Conservation (phyloP, 371 early-diverging fungal species). For the Sporodiniella umbellata region DNA sequence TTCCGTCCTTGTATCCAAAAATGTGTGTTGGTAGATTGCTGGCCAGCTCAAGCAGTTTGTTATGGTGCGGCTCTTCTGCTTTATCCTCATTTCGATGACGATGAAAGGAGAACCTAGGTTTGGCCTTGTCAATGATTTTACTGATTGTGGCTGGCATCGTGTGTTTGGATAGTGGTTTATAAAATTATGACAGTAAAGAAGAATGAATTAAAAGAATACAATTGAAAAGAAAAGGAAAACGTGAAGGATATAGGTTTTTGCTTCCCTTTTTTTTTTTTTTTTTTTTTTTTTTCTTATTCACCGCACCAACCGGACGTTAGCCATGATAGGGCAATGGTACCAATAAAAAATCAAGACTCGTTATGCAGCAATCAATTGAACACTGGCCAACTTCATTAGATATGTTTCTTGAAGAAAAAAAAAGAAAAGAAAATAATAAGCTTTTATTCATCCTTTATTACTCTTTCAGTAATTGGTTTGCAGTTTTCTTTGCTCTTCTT, state of each 20-base stretch:
- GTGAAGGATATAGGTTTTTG: not conserved
- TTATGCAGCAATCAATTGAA: too few relatives aligned
- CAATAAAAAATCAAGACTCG: not conserved
- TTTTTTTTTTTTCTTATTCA: not conserved
- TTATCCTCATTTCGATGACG: slow-evolving; percentile 3
- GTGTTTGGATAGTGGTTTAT: too few relatives aligned
- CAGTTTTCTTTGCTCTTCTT: too few relatives aligned
- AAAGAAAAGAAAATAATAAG: too few relatives aligned
- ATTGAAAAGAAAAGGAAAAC: not conserved
- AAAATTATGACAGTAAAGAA: not conserved
- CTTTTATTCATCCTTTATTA: too few relatives aligned
- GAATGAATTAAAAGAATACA: not conserved
- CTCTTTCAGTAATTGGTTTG: too few relatives aligned
- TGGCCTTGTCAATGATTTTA: slow-evolving; percentile 23
- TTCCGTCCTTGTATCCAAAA: slow-evolving; percentile 18
- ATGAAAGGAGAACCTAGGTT: slow-evolving; percentile 17
- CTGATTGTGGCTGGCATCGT: slow-evolving; percentile 16
- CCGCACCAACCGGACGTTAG: not conserved
- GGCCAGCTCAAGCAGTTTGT: slow-evolving; percentile 3
- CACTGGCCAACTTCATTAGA: too few relatives aligned
- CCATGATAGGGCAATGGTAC: not conserved
- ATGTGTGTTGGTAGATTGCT: slow-evolving; percentile 7
- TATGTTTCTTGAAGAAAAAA: too few relatives aligned
- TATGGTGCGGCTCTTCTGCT: slow-evolving; percentile 5
- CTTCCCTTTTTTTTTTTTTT: not conserved